Evolutionary conservation across 257 asterid species (phyloP), one percentile per base, ranked within the genome.

Genomic region (Vinca minor): DNA sequence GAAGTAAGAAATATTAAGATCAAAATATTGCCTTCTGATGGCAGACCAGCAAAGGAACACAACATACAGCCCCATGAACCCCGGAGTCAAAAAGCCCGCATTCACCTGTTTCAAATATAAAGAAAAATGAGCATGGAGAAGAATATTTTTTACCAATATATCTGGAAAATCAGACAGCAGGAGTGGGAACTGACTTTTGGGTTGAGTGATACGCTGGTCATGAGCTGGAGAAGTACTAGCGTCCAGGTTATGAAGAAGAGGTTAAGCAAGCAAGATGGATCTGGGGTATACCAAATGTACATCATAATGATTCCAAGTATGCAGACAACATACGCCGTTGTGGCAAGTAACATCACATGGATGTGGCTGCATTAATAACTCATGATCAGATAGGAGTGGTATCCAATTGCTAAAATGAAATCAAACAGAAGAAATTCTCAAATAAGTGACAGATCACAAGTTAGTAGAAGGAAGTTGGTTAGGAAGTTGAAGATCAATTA

Each of bases 41-140:
- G 86, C 86, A 39, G 86, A 81, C 86, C 86, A 81, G 81, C 86
- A 81, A 63, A 81, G 86, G 56, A 81, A 81, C 60, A 81, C 86
- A 9, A 77, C 66, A 48, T 81, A 81, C 55, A 81, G 65, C 52
- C 86, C 86, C 86, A 81, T 81, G 17, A 81, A 58, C 21, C 86
- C 86, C 25, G 86, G 86, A 32, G 83, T 73, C 65, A 81, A 59
- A 50, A 77, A 65, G 8, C 86, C 81, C 1, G 76, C 74, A 64
- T 78, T 81, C 42, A 81, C 78, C 86, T 81, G 81, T 47, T 50
- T 31, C n/a, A 48, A 28, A 46, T 8, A 2, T 6, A 21, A n/a
- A 20, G 12, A 38, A 14, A 56, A 35, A 57, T 45, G 49, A 63
- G 52, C 14, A 15, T 31, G 62, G 62, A 56, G n/a, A 41, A 31